Evolutionary conservation across 257 asterid species (phyloP).

Genomic region (Petunia axillaris): DNA sequence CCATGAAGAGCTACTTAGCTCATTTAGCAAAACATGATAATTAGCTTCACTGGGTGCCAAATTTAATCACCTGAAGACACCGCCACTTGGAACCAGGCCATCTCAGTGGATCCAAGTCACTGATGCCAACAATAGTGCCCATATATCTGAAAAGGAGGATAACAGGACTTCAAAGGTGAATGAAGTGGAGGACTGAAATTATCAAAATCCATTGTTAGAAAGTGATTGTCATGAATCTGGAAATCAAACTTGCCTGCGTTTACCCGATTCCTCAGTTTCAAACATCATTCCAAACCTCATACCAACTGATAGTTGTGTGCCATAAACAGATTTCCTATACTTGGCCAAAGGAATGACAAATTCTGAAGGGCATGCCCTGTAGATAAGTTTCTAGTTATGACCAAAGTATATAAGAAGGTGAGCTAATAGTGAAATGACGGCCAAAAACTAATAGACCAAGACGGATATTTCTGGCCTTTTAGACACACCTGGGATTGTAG

Average conservation of each 20-base stretch:
- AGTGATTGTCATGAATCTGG: not conserved
- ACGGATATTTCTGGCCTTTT: not conserved
- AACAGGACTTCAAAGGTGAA: not conserved
- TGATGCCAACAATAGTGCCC: slow-evolving; percentile 81
- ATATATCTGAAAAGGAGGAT: slow-evolving; percentile 55
- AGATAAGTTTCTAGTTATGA: slow-evolving; percentile 9
- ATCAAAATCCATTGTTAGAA: not conserved
- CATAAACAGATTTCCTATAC: slow-evolving; percentile 68
- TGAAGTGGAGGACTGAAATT: not conserved
- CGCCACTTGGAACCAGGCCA: slow-evolving; percentile 99
- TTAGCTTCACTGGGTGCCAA: not conserved
- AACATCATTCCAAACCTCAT: slow-evolving; percentile 99
- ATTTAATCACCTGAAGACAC: slow-evolving; percentile 70
- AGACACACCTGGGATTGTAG: slow-evolving; percentile 82
- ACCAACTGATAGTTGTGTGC: slow-evolving; percentile 78
- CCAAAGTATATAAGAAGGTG: not conserved
- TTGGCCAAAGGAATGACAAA: slow-evolving; percentile 80
- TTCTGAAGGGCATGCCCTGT: slow-evolving; percentile 97
- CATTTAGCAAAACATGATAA: not conserved
- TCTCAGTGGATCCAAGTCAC: slow-evolving; percentile 86
- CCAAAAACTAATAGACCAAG: not conserved
- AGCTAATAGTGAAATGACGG: not conserved
- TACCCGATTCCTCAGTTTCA: slow-evolving; percentile 94
- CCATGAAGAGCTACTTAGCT: not conserved
- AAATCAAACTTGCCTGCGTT: slow-evolving; percentile 61